These are phyloP conservation scores for Cercospora sp. DNA, from an alignment of 2,329 filamentous ascomycete species.

Conservation along the genomic window DNA sequence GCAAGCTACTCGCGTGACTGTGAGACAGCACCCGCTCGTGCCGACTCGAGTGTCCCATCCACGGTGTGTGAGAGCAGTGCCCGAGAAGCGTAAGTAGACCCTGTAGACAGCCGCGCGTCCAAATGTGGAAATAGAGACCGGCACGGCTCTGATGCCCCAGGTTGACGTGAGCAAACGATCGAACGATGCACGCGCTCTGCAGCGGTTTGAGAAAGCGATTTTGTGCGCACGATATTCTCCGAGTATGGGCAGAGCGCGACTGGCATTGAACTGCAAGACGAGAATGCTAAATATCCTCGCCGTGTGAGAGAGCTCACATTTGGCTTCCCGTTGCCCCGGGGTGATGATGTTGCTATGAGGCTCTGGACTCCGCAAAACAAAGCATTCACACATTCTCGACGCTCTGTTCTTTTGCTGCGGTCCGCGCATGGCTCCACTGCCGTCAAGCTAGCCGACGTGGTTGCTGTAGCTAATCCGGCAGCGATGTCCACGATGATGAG, in stretches of 20 bases:
- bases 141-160: background rate
- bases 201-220: background rate
- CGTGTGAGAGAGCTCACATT: background rate
- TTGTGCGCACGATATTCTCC: background rate
- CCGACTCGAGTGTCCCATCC: background rate
- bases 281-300: background rate
- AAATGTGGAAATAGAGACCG: constrained; percentile 4
- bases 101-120: background rate
- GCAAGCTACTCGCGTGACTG: background rate
- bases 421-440: background rate
- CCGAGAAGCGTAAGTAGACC: constrained; percentile 6
- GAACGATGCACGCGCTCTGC: background rate
- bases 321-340: constrained; percentile 16
- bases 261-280: background rate
- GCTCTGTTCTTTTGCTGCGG: background rate
- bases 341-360: constrained; percentile 1
- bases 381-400: background rate
- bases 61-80: background rate
- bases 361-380: constrained; percentile 3
- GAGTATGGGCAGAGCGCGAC: background rate
- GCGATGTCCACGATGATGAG: constrained; percentile 20
- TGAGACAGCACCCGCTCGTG: constrained; percentile 2
- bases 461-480: constrained; percentile 13
- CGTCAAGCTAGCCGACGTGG: constrained; percentile 3
- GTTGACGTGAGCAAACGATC: background rate